Evolutionary conservation across 345 rosid genomes (phyloP), one percentile per base, ranked within the genome.

Genomic region (Mangifera indica): DNA sequence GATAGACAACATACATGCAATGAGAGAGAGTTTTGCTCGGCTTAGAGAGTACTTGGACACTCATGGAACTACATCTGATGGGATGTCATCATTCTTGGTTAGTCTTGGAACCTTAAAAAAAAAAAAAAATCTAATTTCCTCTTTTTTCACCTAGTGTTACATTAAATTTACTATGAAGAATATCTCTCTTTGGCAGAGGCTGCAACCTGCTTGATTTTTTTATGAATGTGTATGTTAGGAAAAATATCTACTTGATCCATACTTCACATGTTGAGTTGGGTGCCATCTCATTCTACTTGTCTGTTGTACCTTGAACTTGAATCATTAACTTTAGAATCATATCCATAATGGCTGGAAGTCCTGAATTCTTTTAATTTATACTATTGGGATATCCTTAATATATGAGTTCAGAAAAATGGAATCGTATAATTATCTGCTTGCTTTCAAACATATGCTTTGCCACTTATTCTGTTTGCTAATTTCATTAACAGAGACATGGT

Each of bases 1-100:
- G 74, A 95, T 95, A 78, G 99, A 95, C 85, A 95, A 93, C 81
- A 93, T 95, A 79, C 98, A 95, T 83, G 93, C 98, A 63, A 95
- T 95, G 98, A 83, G 99, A 79, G 99, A 95, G 66, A 92, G 98
- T 85, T 89, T 95, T 77, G 84, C 90, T 76, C 91, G 99, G 82
- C 91, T 95, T 81, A 82, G 98, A 81, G 98, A 95, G 73, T 95
- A 95, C 78, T 75, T 95, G 79, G 99, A 95, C 91, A 89, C 94
- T 79, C 85, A 95, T 71, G 99, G 99, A 69, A 83, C 92, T 22
- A 79, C 97, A 67, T 95, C 99, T 52, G 99, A 95, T 83, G 98
- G 99, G 79, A 89, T 84, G 78, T 93, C 97, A 48, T 95, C 99
- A 72, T 93, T 92, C 80, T 80, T 93, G 94, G 98, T 95, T 77